Base-by-base conservation (phyloP, 179 eudicot species). In the Sideroxylon spinosum region DNA sequence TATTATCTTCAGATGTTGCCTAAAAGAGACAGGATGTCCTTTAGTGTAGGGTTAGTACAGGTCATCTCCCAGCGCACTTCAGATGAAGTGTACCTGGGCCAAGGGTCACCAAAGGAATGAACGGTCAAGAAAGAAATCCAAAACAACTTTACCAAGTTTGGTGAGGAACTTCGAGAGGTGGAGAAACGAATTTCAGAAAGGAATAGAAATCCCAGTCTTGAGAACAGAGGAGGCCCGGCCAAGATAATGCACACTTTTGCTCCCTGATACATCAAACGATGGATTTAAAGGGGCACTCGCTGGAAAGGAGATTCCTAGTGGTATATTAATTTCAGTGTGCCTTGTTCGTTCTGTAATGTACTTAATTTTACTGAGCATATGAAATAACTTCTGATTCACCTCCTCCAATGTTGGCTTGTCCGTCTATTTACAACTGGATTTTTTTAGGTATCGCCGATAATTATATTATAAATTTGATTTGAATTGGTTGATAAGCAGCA, bases 21-120 rank as follows among this genome's bases (percentile, higher is more conserved):
- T 0, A 80, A 87, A 61, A 87, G 81, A 46, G 60, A 84, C 1
- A 86, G 83, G 55, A 79, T 86, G 9, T 73, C 86, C 55, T 72
- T 87, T 14, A 86, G 87, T n/a, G 73, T 90, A 19, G 79, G 88
- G 2, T 23, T 83, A 2, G 86, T 86, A 53, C 88, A 90, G 84
- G 83, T 87, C 26, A 66, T 90, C 56, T 89, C 93, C 4, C 79
- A 84, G 75, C 93, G 89, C 76, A 75, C 89, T 0, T 81, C 85
- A 0, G 89, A 90, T 71, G 91, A 90, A 84, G 87, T 87, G 28
- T 90, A 88, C 78, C 82, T 89, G 2, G 89, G 94, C 3, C 84
- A 89, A 53, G 68, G 84, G 62, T 86, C 83, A 1, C 72, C 74
- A 19, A 57, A 14, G 20, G 84, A 71, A 23, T 89, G 87, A 88